These are phyloP conservation scores for Cystobasidiopsis lactophilus DNA, from an alignment of 768 basidiomycete species.

Conservation along the genomic window DNA sequence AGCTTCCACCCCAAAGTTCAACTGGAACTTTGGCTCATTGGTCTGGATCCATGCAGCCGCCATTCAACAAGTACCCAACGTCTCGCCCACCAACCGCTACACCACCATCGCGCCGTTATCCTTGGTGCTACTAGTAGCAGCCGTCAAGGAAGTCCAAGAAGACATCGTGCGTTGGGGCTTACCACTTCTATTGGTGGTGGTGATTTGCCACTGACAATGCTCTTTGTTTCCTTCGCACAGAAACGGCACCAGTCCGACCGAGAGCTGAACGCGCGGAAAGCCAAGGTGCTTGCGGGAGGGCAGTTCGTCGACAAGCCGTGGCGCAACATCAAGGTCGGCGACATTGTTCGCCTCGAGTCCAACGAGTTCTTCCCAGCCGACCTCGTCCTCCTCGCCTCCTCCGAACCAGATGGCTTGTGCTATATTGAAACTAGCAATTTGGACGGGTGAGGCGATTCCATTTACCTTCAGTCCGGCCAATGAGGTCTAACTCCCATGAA, in stretches of 20 bases:
- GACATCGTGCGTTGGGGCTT: constrained; percentile 56
- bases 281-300: constrained; percentile 48
- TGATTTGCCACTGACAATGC: neutral
- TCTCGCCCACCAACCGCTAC: constrained; percentile 84
- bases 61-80: constrained; percentile 93
- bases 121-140: constrained; percentile 73
- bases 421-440: constrained; percentile 96
- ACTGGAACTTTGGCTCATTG: neutral
- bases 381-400: constrained; percentile 60
- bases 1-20: neutral
- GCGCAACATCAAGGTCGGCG: constrained; percentile 75
- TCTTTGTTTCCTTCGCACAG: constrained; percentile 9
- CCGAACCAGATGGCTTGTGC: constrained; percentile 89
- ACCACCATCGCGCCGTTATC: constrained; percentile 84
- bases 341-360: constrained; percentile 70
- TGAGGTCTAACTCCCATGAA: constrained; percentile 28
- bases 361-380: constrained; percentile 94
- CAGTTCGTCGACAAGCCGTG: constrained; percentile 55
- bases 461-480: constrained; percentile 11
- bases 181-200: no score
- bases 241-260: constrained; percentile 93
- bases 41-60: constrained; percentile 41
- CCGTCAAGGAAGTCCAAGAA: constrained; percentile 86
- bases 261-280: constrained; percentile 62
- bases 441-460: constrained; percentile 46